phyloP scores from a whole-genome alignment of 2,329 filamentous ascomycete genomes.

The Phialophora expanda region DNA sequence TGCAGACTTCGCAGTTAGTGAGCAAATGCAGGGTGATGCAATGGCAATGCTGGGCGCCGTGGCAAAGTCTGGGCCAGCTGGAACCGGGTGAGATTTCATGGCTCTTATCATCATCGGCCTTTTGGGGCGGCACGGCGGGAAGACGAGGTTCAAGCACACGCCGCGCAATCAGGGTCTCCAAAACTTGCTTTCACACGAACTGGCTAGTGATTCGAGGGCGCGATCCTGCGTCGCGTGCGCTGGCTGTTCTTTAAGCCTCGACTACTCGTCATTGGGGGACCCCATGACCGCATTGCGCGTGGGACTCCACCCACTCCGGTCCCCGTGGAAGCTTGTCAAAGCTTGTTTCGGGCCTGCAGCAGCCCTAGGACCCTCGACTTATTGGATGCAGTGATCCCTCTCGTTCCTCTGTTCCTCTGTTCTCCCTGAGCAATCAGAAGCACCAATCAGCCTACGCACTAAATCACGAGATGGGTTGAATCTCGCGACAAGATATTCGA shows the following conservation, averaged over 20 bases:
- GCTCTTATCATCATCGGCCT: neutral
- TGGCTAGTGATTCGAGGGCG: neutral
- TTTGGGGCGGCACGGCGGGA: neutral
- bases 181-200: neutral
- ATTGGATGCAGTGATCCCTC: neutral
- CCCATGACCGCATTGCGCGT: neutral
- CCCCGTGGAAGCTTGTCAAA: neutral
- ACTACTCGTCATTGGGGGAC: neutral
- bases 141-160: neutral
- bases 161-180: conserved; percentile 1
- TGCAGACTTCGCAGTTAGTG: neutral
- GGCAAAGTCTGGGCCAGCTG: conserved; percentile 3
- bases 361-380: neutral
- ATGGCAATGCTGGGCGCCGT: conserved; percentile 8
- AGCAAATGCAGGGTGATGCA: neutral
- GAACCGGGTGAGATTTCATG: neutral
- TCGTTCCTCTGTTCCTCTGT: neutral
- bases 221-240: neutral
- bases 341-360: neutral
- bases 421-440: neutral
- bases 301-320: neutral
- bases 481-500: neutral
- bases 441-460: neutral
- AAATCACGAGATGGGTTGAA: neutral
- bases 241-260: neutral